phyloP scores from a whole-genome alignment of 2,329 filamentous ascomycete species.

The Chaetomiaceae sp. region DNA sequence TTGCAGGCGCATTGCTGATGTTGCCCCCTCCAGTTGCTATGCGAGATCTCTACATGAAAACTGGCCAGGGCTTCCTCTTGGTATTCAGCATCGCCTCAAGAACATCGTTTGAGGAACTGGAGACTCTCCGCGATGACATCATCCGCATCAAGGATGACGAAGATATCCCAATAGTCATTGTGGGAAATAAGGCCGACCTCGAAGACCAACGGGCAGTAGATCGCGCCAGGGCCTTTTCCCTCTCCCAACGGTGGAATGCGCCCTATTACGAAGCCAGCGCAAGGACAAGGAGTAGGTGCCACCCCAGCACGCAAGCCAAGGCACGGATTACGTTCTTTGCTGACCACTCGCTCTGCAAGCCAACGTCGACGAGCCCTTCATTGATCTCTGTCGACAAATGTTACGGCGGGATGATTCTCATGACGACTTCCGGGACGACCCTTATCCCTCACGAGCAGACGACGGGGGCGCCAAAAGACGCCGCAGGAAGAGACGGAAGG shows the following conservation, averaged over 20 bases:
- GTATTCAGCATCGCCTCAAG: slow-evolving; percentile 88
- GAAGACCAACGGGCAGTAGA: slow-evolving; percentile 79
- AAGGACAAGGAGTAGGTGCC: slow-evolving; percentile 59
- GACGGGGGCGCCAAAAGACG: slow-evolving; percentile 25
- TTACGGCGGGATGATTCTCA: slow-evolving; percentile 63
- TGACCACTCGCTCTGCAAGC: slow-evolving; percentile 37
- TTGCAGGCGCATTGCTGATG: slow-evolving; percentile 23
- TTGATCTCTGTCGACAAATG: slow-evolving; percentile 80
- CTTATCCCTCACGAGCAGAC: slow-evolving; percentile 43
- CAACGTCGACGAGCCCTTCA: slow-evolving; percentile 87
- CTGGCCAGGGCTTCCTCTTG: slow-evolving; percentile 83
- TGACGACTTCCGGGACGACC: slow-evolving; percentile 33
- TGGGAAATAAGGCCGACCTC: slow-evolving; percentile 87
- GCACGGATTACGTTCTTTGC: background rate
- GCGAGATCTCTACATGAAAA: slow-evolving; percentile 88
- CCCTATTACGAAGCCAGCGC: slow-evolving; percentile 91
- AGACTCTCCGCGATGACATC: slow-evolving; percentile 80
- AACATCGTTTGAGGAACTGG: slow-evolving; percentile 77
- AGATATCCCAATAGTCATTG: slow-evolving; percentile 80
- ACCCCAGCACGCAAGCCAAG: background rate
- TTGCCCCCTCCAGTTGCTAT: slow-evolving; percentile 48
- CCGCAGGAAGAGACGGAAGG: slow-evolving; percentile 23
- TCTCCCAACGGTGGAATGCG: slow-evolving; percentile 83
- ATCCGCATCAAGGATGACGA: slow-evolving; percentile 87
- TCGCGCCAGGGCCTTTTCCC: slow-evolving; percentile 72